phyloP scores from a whole-genome alignment of 192 early-diverging fungal species.

The Bifiguratus adelaidae region DNA sequence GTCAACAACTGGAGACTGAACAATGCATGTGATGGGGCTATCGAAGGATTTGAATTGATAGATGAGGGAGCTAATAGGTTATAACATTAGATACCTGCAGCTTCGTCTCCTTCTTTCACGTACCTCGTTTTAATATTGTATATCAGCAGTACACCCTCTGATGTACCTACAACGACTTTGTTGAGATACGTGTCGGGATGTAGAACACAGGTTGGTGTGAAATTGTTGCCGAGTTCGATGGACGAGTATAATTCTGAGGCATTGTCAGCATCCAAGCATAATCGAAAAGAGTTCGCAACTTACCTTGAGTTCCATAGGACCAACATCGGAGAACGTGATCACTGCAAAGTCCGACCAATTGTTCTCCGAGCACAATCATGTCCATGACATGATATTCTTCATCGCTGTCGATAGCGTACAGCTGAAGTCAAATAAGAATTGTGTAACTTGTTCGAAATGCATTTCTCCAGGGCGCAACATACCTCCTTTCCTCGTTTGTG shows the following conservation, averaged over 20 bases:
- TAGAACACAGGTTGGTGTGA: constrained; percentile 62
- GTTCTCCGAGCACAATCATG: constrained; percentile 65
- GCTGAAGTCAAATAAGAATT: constrained; percentile 4
- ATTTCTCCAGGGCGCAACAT: constrained; percentile 6
- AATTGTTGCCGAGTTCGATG: constrained; percentile 63
- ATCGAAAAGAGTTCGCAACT: too few relatives aligned
- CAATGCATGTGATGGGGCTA: constrained; percentile 65
- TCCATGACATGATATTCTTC: constrained; percentile 36
- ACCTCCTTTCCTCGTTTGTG: constrained; percentile 66
- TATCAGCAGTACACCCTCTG: constrained; percentile 81
- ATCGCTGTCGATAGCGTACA: constrained; percentile 12
- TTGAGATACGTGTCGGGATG: constrained; percentile 98
- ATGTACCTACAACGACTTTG: constrained; percentile 84
- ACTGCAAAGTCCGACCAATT: constrained; percentile 65
- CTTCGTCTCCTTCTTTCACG: constrained; percentile 7
- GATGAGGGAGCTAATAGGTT: constrained; percentile 47
- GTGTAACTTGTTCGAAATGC: constrained; percentile 3
- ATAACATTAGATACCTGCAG: background rate
- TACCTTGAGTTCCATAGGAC: constrained; percentile 3
- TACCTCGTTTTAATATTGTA: constrained; percentile 83
- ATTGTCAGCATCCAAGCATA: too few relatives aligned
- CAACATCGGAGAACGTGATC: constrained; percentile 20
- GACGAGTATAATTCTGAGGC: constrained; percentile 62
- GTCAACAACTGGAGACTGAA: constrained; percentile 86
- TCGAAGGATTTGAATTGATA: constrained; percentile 74